Evolutionary conservation across 805 yeast genomes (phyloP).

Genomic region (Teunomyces funiuensis): DNA sequence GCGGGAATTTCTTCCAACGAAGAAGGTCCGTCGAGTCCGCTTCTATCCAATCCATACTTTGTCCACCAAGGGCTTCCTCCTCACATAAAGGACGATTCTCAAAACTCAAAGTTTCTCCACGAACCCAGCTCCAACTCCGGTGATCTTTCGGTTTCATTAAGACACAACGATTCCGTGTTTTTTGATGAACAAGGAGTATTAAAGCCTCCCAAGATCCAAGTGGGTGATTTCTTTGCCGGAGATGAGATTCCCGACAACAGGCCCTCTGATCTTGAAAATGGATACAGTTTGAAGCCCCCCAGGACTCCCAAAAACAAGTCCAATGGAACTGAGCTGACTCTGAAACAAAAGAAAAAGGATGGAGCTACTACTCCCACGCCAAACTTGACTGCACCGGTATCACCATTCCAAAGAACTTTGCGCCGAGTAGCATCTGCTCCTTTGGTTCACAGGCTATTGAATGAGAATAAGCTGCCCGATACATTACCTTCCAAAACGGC

Average conservation of each 20-base stretch:
- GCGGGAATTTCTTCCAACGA: slow-evolving; percentile 2
- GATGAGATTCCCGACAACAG: too few species aligned
- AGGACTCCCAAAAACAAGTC: slow-evolving; percentile 8
- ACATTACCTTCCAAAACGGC: slow-evolving; percentile 2
- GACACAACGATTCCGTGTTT: slow-evolving; percentile 40
- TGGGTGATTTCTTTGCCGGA: slow-evolving; percentile 10
- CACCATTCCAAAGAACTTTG: slow-evolving; percentile 43
- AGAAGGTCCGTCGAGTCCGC: slow-evolving; percentile 19
- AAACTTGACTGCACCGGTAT: slow-evolving; percentile 11
- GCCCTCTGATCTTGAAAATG: too few species aligned
- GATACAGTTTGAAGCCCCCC: slow-evolving; percentile 3
- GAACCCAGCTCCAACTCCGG: slow-evolving; percentile 20
- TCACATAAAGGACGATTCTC: slow-evolving; percentile 31
- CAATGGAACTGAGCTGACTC: background rate
- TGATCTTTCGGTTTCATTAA: slow-evolving; percentile 33
- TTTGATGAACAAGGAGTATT: slow-evolving; percentile 20
- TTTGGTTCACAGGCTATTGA: slow-evolving; percentile 43
- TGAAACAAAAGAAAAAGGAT: background rate
- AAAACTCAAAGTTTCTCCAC: slow-evolving; percentile 6
- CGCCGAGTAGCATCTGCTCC: slow-evolving; percentile 88
- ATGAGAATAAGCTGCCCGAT: slow-evolving; percentile 14
- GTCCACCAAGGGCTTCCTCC: slow-evolving; percentile 61
- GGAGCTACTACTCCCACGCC: background rate
- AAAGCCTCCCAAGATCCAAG: slow-evolving; percentile 22
- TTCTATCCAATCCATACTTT: slow-evolving; percentile 50